Percentiles rank a stretch among this genome's conserved stretches.
Conservation (phyloP, 1,139 yeast genomes). For the Blastobotrys capitulatus region DNA sequence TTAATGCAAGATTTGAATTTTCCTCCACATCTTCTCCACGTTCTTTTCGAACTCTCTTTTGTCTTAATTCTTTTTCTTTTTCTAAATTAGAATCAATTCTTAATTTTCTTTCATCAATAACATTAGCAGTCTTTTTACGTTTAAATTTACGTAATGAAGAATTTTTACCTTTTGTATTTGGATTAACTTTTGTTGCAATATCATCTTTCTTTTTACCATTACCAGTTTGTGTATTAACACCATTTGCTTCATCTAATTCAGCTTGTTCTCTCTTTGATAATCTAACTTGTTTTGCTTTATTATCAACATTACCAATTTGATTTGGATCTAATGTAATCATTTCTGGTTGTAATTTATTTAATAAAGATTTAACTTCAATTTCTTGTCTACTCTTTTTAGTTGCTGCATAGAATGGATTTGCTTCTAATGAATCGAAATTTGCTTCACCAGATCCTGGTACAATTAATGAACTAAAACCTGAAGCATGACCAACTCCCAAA, state of each 20-base stretch:
- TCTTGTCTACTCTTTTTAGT: conserved; percentile 81
- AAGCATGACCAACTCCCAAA: conserved; percentile 77
- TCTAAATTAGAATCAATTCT: conserved; percentile 74
- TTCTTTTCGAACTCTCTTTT: conserved; percentile 34
- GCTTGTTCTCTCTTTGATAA: conserved; percentile 45
- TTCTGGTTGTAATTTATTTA: conserved; percentile 89
- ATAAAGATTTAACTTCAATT: conserved; percentile 75
- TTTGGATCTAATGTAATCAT: conserved; percentile 89
- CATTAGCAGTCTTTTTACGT: conserved; percentile 81
- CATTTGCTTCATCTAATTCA: conserved; percentile 37
- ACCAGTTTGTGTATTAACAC: conserved; percentile 13
- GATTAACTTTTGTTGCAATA: conserved; percentile 36
- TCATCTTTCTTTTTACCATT: conserved; percentile 11
- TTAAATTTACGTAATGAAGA: conserved; percentile 75
- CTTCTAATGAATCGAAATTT: conserved; percentile 88
- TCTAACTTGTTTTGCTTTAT: conserved; percentile 57
- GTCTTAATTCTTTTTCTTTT: conserved; percentile 69
- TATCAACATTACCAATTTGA: conserved; percentile 79
- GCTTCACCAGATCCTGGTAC: conserved; percentile 99
- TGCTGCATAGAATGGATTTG: conserved; percentile 87
- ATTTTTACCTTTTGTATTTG: conserved; percentile 65
- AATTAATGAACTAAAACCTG: conserved; percentile 73
- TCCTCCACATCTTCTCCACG: conserved; percentile 19
- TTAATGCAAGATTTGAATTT: conserved; percentile 30
- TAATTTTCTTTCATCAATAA: conserved; percentile 79